Percentiles rank a stretch among this genome's conserved stretches.
Conservation (phyloP, 495 filamentous ascomycete genomes). For the Staphylotrichum tortipilum region DNA sequence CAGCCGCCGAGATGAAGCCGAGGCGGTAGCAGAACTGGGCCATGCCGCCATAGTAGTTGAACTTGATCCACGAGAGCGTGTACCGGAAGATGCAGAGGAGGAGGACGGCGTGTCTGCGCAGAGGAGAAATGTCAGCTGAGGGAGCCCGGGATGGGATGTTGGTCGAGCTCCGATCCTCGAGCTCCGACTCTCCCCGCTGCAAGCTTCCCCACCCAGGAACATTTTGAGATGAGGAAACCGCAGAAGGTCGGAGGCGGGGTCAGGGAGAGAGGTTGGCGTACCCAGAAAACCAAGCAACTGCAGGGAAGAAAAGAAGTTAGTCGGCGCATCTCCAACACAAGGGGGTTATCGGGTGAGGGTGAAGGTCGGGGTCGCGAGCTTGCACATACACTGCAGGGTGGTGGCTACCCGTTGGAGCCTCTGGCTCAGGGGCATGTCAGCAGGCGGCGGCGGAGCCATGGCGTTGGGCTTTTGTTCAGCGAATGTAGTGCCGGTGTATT, state of each 20-base stretch:
- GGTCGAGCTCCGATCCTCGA: no score
- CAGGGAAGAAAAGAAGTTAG: constrained; percentile 18
- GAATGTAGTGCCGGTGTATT: constrained; percentile 4
- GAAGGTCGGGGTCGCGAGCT: background rate
- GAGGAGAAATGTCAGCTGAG: constrained; percentile 2
- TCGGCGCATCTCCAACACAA: background rate
- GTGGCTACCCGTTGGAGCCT: constrained; percentile 68
- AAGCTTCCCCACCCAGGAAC: no score
- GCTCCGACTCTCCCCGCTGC: no score
- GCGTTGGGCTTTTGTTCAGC: background rate
- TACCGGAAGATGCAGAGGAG: constrained; percentile 79
- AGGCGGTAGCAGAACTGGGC: constrained; percentile 79
- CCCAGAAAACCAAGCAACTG: constrained; percentile 79
- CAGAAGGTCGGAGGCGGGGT: background rate
- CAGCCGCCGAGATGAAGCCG: constrained; percentile 78
- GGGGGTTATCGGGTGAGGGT: background rate
- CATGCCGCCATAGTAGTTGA: constrained; percentile 66
- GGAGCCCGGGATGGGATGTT: background rate
- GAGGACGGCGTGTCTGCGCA: constrained; percentile 65
- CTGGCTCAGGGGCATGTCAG: constrained; percentile 60
- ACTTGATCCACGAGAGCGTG: constrained; percentile 66
- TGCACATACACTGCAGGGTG: constrained; percentile 74
- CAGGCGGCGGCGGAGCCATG: constrained; percentile 76
- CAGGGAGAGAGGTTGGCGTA: constrained; percentile 40
- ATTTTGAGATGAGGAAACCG: background rate